These are phyloP conservation scores for Fremontodendron californicum DNA, from an alignment of 345 rosid species.

Conservation along the genomic window DNA sequence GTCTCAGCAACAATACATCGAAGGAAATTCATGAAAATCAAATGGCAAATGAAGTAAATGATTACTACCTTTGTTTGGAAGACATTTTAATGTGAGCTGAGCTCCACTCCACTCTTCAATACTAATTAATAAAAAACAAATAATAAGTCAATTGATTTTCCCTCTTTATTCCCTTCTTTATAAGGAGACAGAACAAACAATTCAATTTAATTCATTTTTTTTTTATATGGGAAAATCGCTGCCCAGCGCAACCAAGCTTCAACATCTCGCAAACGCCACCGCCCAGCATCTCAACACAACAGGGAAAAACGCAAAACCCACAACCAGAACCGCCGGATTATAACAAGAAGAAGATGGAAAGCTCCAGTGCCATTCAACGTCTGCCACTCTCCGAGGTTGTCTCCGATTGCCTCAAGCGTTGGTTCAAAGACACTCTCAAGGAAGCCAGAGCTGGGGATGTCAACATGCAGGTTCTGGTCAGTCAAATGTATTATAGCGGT, in stretches of 20 bases:
- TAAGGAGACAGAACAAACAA: too few species aligned
- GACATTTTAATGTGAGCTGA: too few species aligned
- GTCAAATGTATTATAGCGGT: conserved; percentile 93
- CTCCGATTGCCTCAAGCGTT: conserved; percentile 79
- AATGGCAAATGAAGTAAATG: too few species aligned
- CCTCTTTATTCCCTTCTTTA: too few species aligned
- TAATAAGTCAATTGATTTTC: too few species aligned
- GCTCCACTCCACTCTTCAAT: too few species aligned
- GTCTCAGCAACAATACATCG: too few species aligned
- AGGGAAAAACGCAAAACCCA: conserved; percentile 38
- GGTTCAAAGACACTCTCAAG: conserved; percentile 90
- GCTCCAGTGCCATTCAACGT: conserved; percentile 24
- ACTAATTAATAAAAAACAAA: too few species aligned
- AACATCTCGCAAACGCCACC: conserved; percentile 28
- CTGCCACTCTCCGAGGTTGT: conserved; percentile 82
- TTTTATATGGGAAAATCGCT: conserved; percentile 61
- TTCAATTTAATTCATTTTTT: too few species aligned
- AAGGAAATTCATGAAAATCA: too few species aligned
- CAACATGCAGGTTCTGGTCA: conserved; percentile 79
- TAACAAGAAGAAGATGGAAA: conserved; percentile 41
- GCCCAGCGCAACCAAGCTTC: conserved; percentile 36
- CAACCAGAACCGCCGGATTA: conserved; percentile 15
- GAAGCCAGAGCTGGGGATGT: conserved; percentile 91
- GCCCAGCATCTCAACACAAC: conserved; percentile 24
- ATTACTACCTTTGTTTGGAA: too few species aligned